Base-by-base conservation (phyloP, 2,329 filamentous ascomycete genomes). In the Huntiella bhutanensis region DNA sequence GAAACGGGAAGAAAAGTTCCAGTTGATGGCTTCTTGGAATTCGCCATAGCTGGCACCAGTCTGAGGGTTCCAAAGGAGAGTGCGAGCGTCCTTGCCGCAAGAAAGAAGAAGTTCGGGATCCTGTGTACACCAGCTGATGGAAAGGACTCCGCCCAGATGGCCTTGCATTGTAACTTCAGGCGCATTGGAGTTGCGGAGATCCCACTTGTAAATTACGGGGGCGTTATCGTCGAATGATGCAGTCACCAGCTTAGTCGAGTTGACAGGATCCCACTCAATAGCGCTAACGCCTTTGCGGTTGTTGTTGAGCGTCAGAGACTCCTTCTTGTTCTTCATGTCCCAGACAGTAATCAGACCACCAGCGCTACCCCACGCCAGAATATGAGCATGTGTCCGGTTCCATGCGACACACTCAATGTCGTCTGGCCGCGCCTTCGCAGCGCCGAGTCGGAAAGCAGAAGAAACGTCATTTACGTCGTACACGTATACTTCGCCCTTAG, bases 281-380 rank as follows among this genome's bases (percentile, higher is more conserved):
- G 92, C 80, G 62, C 87, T 95, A 56, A 96, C 86, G 46, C 87
- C 73, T 65, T 95, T 98, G 52, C 91, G 77, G 58, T 84, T 91
- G 59, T 92, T 91, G 68, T 95, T 98, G 53, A 98, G 69, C 33
- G 87, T 95, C 62, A 98, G 67, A 47, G 87, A 95, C 55, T 94
- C 86, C 66, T 94, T 95, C 73, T 94, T 96, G 10, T 84, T 86
- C 69, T 94, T 95, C 53, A 96, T 72, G 64, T 98, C 91, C 91
- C 91, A 98, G 13, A 98, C 88, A 2, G 91, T 96, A 33, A 96
- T 87, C 57, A 96, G 93, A 4, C 91, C 91, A 43, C 86, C 87
- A 51, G 77, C 82, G 58, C 87, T 88, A 53, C 91, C 91, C 7
- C 88, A 96, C 13, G 88, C 91, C 54, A 98, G 67, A 59, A 98